These are phyloP conservation scores for Kwoniella newhampshirensis DNA, from an alignment of 768 basidiomycete species.

Conservation along the genomic window DNA sequence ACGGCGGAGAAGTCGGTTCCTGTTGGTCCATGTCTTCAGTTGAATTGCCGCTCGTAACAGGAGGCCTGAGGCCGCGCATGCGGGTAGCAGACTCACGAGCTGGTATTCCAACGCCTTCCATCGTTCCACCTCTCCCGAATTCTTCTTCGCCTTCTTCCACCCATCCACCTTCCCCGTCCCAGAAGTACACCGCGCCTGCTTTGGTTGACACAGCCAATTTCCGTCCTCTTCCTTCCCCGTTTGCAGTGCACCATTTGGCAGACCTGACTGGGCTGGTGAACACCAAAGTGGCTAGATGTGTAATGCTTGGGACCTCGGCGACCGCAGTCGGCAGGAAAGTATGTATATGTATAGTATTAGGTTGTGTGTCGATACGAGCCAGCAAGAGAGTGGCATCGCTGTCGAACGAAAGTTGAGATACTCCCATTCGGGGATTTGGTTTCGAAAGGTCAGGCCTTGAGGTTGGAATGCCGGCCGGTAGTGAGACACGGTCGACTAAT, in stretches of 20 bases:
- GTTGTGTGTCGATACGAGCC: conserved; percentile 57
- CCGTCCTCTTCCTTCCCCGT: conserved; percentile 41
- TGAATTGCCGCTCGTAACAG: background rate
- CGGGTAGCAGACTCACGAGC: conserved; percentile 63
- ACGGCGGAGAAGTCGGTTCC: conserved; percentile 70
- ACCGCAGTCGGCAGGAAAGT: conserved; percentile 66
- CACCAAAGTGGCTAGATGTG: conserved; percentile 54
- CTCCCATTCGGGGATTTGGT: conserved; percentile 62
- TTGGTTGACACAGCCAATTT: conserved; percentile 22
- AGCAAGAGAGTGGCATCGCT: conserved; percentile 70
- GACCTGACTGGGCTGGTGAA: conserved; percentile 66
- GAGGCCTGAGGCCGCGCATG: background rate
- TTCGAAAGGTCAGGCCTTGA: conserved; percentile 62
- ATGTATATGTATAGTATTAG: conserved; percentile 68
- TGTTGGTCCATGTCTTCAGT: background rate
- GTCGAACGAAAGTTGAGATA: conserved; percentile 77
- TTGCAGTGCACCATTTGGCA: conserved; percentile 67
- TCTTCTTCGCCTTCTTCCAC: conserved; percentile 57
- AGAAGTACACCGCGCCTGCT: conserved; percentile 38
- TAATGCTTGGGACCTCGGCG: conserved; percentile 40
- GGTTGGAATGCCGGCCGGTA: conserved; percentile 25
- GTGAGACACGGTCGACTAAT: conserved; percentile 33
- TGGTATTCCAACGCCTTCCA: conserved; percentile 86
- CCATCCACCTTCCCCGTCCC: conserved; percentile 50
- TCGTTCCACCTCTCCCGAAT: conserved; percentile 60